Evolutionary conservation across 495 filamentous ascomycete genomes (phyloP).

Genomic region (Podospora pseudocomata): DNA sequence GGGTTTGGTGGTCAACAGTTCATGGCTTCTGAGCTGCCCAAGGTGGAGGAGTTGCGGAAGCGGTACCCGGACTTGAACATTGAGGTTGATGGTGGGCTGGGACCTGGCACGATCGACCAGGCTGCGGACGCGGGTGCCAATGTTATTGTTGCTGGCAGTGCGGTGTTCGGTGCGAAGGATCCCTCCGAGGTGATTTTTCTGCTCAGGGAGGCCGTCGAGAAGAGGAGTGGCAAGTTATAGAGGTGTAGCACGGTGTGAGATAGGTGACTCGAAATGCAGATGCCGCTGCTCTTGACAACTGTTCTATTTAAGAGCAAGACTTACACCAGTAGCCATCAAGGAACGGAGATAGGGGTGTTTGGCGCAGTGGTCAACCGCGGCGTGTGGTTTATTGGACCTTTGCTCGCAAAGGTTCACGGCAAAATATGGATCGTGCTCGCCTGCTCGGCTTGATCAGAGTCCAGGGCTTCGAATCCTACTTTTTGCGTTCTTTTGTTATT

Average conservation of each 20-base stretch:
- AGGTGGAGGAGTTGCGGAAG: slow-evolving; percentile 77
- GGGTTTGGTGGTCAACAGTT: slow-evolving; percentile 98
- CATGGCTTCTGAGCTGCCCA: slow-evolving; percentile 92
- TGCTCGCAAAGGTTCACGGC: background rate
- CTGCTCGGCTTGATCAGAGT: background rate
- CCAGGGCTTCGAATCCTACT: background rate
- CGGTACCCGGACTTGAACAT: slow-evolving; percentile 91
- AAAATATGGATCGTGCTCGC: background rate
- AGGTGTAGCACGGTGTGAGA: background rate
- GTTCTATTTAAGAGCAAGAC: background rate
- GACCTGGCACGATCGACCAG: slow-evolving; percentile 83
- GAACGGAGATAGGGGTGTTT: background rate
- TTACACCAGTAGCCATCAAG: background rate
- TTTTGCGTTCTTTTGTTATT: background rate
- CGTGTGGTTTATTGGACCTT: background rate
- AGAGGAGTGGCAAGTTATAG: slow-evolving; percentile 39
- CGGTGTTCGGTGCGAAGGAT: slow-evolving; percentile 88
- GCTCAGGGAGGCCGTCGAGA: slow-evolving; percentile 75
- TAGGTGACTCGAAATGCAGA: background rate
- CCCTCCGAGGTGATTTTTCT: slow-evolving; percentile 78
- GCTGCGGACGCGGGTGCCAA: slow-evolving; percentile 96
- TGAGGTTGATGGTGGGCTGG: slow-evolving; percentile 92
- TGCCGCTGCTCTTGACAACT: background rate
- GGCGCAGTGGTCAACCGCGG: background rate
- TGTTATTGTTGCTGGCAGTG: slow-evolving; percentile 96